These are phyloP conservation scores for Colletotrichum orchidophilum DNA, from an alignment of 2,329 filamentous ascomycete species.

Conservation along the genomic window DNA sequence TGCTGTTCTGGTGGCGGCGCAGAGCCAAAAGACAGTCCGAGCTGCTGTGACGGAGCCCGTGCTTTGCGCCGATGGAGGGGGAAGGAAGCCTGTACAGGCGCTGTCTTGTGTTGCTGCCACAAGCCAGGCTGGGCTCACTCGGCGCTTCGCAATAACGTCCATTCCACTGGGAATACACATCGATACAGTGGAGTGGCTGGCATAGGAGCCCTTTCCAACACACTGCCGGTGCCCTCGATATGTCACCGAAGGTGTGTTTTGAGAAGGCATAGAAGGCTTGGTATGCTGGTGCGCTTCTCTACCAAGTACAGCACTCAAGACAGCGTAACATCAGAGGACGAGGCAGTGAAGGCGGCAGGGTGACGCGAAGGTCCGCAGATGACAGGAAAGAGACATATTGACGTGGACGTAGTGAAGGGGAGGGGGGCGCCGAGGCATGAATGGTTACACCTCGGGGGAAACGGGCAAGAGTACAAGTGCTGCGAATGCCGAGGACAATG, in stretches of 20 bases:
- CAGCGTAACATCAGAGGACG: slow-evolving; percentile 13
- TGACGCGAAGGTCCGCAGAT: slow-evolving; percentile 13
- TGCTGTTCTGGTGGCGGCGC: slow-evolving; percentile 37
- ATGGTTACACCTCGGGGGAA: slow-evolving; percentile 23
- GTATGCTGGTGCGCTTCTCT: background rate
- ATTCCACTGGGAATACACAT: slow-evolving; percentile 20
- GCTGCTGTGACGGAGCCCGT: slow-evolving; percentile 37
- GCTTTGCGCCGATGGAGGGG: slow-evolving; percentile 26
- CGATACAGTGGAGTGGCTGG: slow-evolving; percentile 15
- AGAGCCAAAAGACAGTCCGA: slow-evolving; percentile 38
- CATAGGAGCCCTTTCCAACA: background rate
- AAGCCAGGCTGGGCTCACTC: slow-evolving; percentile 26
- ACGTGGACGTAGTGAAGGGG: slow-evolving; percentile 15
- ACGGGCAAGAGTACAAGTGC: slow-evolving; percentile 12
- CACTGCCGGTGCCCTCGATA: background rate
- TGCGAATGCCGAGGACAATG: slow-evolving; percentile 18
- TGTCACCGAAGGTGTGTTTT: slow-evolving; percentile 16
- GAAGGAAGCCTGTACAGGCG: slow-evolving; percentile 28
- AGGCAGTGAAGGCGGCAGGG: background rate
- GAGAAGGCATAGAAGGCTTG: slow-evolving; percentile 28
- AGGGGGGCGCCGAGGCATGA: slow-evolving; percentile 10
- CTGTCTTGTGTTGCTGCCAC: slow-evolving; percentile 19
- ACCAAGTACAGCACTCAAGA: background rate
- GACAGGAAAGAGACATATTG: slow-evolving; percentile 26
- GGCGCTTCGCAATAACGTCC: slow-evolving; percentile 26